Evolutionary conservation across 495 filamentous ascomycete genomes (phyloP), one percentile per base, ranked within the genome.

Genomic region (Penicillium psychrofluorescens): DNA sequence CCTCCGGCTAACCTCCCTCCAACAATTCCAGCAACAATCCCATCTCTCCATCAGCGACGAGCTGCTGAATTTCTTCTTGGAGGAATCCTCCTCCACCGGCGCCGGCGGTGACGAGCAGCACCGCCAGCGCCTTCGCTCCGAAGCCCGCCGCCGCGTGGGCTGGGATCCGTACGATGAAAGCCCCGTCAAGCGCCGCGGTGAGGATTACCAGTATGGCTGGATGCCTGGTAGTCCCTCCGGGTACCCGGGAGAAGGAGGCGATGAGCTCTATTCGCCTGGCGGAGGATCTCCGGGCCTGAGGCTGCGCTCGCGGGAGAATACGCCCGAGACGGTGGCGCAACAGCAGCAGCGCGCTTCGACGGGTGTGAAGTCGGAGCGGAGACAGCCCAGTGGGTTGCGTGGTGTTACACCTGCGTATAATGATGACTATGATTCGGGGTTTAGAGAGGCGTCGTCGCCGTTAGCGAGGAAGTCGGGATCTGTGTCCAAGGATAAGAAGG

Each of bases 31-130:
- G 56, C 94, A 99, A 76, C 76, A 82, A 35, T 88, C 89, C 1
- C 94, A 99, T 53, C 78, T 97, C 29, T 77, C 88, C 30, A 94
- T 96, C 53, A 87, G 84, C n/a, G 94, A 99, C 57, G 88, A 99
- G 59, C 77, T 95, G 7, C 73, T 97, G 11, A 90, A 83, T 44
- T 95, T 97, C 71, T 99, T 97, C 72, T 76, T 99, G 31, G 80
- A 86, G 49, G 89, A 95, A 57, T 85, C 81, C 0, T 74, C 77
- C 16, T 78, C 80, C 6, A 86, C 84, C 6, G 88, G 81, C 47
- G 81, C 85, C 13, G 87, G 84, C 0, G 72, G 80, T 29, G 78
- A 85, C 45, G 78, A 80, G 8, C 81, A 90, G 40, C 77, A 79
- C 11, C 84, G 87, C 28, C 80, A 79, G 48, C 74, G 74, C 8